Conservation (phyloP, 441 rosid genomes). For the Lepidium campestre region DNA sequence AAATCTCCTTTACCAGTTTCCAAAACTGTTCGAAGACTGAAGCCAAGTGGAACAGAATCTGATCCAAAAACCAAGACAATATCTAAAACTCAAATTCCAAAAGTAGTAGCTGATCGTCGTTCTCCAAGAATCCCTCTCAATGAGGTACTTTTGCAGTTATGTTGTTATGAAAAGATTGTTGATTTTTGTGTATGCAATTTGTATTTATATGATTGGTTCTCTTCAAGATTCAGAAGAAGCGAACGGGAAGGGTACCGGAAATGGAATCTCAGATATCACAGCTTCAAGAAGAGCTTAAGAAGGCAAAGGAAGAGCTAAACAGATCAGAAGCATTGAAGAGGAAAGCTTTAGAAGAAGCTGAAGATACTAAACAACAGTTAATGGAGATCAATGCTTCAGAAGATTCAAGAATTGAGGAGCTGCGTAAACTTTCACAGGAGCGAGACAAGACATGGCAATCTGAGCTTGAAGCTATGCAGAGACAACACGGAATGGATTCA, state of each 20-base stretch:
- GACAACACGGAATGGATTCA: constrained; percentile 77
- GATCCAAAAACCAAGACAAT: constrained; percentile 46
- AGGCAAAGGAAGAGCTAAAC: constrained; percentile 66
- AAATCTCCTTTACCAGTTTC: constrained; percentile 58
- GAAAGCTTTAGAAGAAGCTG: constrained; percentile 76
- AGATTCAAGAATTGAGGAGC: constrained; percentile 73
- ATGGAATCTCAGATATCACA: constrained; percentile 64
- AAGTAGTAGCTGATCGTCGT: constrained; percentile 58
- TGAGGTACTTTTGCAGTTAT: constrained; percentile 49
- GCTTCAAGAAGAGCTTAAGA: constrained; percentile 85
- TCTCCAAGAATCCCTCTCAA: constrained; percentile 63
- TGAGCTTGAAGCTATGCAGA: constrained; percentile 89
- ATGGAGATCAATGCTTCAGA: constrained; percentile 71
- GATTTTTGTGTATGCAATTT: not conserved
- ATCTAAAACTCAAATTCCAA: constrained; percentile 41
- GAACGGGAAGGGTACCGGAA: constrained; percentile 57
- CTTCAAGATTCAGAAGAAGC: constrained; percentile 59
- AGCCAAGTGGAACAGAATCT: constrained; percentile 31
- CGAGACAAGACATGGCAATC: constrained; percentile 86
- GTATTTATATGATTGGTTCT: not conserved
- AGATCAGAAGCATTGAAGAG: constrained; percentile 62
- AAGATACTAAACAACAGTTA: constrained; percentile 65
- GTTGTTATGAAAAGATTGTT: too few relatives aligned
- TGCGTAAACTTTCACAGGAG: constrained; percentile 70
- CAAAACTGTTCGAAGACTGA: constrained; percentile 55